A percentile compares a stretch with the other conserved stretches of the same genome.
Evolutionary conservation across 192 early-diverging fungal genomes (phyloP).

Genomic region (Gryganskiella cystojenkinii): DNA sequence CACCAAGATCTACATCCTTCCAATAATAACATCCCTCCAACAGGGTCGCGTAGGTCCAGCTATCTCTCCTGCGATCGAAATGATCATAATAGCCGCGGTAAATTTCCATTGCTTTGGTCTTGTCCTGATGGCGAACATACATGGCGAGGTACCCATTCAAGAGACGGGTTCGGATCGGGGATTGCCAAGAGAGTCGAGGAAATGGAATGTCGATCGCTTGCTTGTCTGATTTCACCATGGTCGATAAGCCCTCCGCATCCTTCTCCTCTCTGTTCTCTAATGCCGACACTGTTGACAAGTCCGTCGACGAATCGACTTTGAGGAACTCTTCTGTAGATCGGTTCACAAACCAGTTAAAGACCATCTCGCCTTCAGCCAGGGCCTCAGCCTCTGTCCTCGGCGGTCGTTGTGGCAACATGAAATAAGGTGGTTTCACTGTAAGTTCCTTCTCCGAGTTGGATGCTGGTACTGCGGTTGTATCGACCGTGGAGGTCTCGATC

Average conservation of each 20-base stretch:
- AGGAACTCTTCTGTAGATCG: conserved; percentile 57
- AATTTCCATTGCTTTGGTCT: conserved; percentile 55
- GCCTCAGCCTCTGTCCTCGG: conserved; percentile 33
- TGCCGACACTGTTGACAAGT: neutral
- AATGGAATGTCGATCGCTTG: conserved; percentile 4
- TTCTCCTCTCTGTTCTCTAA: neutral
- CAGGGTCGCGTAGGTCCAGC: conserved; percentile 69
- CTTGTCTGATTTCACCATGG: too few relatives aligned
- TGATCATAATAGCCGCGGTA: conserved; percentile 64
- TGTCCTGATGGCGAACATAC: conserved; percentile 64
- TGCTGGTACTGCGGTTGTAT: neutral
- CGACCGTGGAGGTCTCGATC: neutral
- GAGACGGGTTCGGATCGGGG: conserved; percentile 60
- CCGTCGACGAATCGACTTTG: conserved; percentile 24
- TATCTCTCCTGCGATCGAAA: conserved; percentile 60
- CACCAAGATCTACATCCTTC: conserved; percentile 68
- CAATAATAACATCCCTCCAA: conserved; percentile 70
- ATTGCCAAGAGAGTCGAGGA: conserved; percentile 47
- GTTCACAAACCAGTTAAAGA: conserved; percentile 49
- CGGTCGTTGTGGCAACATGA: conserved; percentile 15
- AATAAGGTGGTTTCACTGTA: conserved; percentile 18
- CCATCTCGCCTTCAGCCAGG: conserved; percentile 41
- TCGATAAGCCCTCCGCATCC: neutral
- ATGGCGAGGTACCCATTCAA: conserved; percentile 72
- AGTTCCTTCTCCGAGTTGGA: conserved; percentile 16